A percentile compares a stretch with the other conserved stretches of the same genome.
Conservation (phyloP, 2,329 filamentous ascomycete genomes). For the Phoma herbarum region DNA sequence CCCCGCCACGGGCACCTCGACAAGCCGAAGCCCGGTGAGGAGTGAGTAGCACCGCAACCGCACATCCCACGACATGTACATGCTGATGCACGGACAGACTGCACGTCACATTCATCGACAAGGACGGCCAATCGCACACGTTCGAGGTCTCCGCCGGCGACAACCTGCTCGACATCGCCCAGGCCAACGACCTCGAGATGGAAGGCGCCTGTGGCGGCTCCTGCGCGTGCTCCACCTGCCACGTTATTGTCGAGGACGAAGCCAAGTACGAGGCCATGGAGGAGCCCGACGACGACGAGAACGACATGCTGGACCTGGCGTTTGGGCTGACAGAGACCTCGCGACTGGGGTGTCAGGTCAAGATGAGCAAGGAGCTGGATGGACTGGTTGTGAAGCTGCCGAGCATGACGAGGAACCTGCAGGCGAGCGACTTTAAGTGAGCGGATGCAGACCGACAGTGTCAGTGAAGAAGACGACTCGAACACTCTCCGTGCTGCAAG, state of each 20-base stretch:
- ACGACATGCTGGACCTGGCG: slow-evolving; percentile 74
- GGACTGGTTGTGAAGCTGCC: slow-evolving; percentile 86
- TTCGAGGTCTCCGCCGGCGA: slow-evolving; percentile 85
- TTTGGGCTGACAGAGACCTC: slow-evolving; percentile 90
- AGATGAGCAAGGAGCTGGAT: slow-evolving; percentile 89
- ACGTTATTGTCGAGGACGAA: slow-evolving; percentile 82
- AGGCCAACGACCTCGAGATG: slow-evolving; percentile 96
- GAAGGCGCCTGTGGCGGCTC: slow-evolving; percentile 96
- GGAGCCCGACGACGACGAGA: slow-evolving; percentile 59
- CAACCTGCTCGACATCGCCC: slow-evolving; percentile 94
- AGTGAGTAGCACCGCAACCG: slow-evolving; percentile 64
- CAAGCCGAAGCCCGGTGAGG: slow-evolving; percentile 87
- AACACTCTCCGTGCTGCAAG: not conserved
- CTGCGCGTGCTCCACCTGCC: slow-evolving; percentile 92
- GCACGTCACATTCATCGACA: slow-evolving; percentile 91
- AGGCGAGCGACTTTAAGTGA: slow-evolving; percentile 84
- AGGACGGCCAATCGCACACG: slow-evolving; percentile 78
- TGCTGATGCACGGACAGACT: slow-evolving; percentile 62
- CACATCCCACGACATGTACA: not conserved
- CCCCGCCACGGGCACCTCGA: slow-evolving; percentile 79
- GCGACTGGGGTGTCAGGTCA: slow-evolving; percentile 86
- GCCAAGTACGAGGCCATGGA: slow-evolving; percentile 77
- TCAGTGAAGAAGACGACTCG: too few species aligned
- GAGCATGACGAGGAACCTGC: slow-evolving; percentile 93
- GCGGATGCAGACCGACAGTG: too few species aligned